A percentile compares a stretch with the other conserved stretches of the same genome.
Evolutionary conservation across 2,329 filamentous ascomycete genomes (phyloP).

Genomic region (Rutstroemia sp.): DNA sequence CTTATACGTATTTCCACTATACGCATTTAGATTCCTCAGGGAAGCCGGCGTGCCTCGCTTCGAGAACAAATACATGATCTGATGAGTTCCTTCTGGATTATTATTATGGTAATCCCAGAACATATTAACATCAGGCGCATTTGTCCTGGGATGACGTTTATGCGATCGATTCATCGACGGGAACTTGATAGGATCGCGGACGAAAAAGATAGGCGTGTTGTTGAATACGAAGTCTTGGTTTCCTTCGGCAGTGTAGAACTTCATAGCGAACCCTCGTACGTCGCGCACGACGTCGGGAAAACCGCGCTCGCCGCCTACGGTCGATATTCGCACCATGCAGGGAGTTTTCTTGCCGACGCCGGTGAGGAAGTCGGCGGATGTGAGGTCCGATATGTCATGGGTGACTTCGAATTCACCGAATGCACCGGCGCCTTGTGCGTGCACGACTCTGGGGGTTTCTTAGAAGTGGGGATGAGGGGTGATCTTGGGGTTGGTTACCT

Average conservation of each 20-base stretch:
- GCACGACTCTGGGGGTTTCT: slow-evolving; percentile 35
- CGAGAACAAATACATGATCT: slow-evolving; percentile 2
- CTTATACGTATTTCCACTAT: slow-evolving; percentile 42
- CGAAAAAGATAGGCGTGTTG: slow-evolving; percentile 55
- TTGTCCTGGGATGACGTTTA: slow-evolving; percentile 36
- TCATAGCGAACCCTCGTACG: slow-evolving; percentile 40
- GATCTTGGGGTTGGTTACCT: slow-evolving; percentile 12
- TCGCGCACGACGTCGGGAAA: slow-evolving; percentile 38
- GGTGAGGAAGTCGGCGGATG: slow-evolving; percentile 45
- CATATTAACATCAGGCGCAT: slow-evolving; percentile 26
- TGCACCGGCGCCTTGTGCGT: slow-evolving; percentile 47
- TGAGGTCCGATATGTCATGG: slow-evolving; percentile 48
- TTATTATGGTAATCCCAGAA: slow-evolving; percentile 10
- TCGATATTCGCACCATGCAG: slow-evolving; percentile 49
- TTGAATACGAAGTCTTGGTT: slow-evolving; percentile 33
- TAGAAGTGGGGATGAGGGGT: background rate
- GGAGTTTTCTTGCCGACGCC: slow-evolving; percentile 55
- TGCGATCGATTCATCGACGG: slow-evolving; percentile 43
- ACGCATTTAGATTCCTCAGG: slow-evolving; percentile 35
- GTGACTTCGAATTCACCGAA: slow-evolving; percentile 49
- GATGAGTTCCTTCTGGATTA: slow-evolving; percentile 1
- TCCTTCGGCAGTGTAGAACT: slow-evolving; percentile 43
- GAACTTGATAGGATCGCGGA: slow-evolving; percentile 64
- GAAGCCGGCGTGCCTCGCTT: background rate
- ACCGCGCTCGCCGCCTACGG: slow-evolving; percentile 37